phyloP scores from a whole-genome alignment of 2,329 filamentous ascomycete genomes.

The Penicillium sp. region DNA sequence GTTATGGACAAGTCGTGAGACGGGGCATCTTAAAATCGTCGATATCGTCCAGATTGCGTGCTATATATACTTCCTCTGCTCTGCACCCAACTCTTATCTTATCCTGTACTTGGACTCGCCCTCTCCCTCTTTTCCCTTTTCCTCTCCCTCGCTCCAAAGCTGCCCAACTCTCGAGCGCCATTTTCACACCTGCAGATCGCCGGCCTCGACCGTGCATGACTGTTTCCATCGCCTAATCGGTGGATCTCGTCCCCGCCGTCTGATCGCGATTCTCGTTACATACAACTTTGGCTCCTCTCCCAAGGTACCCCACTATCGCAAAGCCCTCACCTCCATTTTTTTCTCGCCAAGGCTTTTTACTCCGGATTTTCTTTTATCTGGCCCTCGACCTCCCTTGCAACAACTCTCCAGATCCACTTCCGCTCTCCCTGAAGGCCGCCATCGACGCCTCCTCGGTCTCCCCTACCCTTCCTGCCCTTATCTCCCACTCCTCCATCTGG shows the following conservation, averaged over 20 bases:
- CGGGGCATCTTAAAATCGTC: too few species aligned
- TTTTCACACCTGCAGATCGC: background rate
- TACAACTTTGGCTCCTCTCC: conserved; percentile 24
- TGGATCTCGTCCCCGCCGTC: conserved; percentile 13
- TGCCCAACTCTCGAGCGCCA: background rate
- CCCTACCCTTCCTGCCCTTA: conserved; percentile 13
- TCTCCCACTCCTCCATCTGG: conserved; percentile 5
- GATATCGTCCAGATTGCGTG: too few species aligned
- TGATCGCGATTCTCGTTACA: conserved; percentile 26
- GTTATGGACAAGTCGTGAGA: background rate
- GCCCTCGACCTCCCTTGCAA: conserved; percentile 14
- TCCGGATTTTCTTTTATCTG: conserved; percentile 25
- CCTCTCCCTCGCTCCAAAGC: background rate
- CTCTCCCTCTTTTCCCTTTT: background rate
- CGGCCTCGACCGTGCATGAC: conserved; percentile 8
- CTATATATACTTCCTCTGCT: too few species aligned
- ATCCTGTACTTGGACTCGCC: background rate
- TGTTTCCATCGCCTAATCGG: conserved; percentile 25
- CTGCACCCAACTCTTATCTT: too few species aligned
- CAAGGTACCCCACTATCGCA: conserved; percentile 26
- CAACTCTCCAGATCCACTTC: conserved; percentile 16
- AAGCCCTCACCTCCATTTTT: conserved; percentile 21
- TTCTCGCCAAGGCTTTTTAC: conserved; percentile 25
- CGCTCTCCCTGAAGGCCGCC: conserved; percentile 7
- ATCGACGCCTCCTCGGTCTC: too few species aligned